Percentiles rank a stretch among this genome's conserved stretches.
Evolutionary conservation across 164 flowering plant genomes (phyloP).

Genomic region (Malania oleifera): DNA sequence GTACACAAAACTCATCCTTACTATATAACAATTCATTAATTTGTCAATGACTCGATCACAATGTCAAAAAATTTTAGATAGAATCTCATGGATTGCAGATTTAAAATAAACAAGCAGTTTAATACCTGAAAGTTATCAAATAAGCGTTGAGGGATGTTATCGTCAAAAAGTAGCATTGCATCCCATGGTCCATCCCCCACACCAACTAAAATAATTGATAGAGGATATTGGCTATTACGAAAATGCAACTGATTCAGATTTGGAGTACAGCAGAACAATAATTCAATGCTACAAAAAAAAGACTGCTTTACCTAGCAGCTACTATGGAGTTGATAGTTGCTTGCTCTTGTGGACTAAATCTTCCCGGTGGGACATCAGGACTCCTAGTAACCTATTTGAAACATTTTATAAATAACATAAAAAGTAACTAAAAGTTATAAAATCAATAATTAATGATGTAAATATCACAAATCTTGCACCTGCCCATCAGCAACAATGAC

Average conservation of each 20-base stretch:
- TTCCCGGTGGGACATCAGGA: constrained; percentile 47
- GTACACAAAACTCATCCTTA: background rate
- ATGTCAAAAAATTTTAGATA: background rate
- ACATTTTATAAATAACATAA: background rate
- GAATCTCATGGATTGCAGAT: background rate
- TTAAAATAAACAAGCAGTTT: background rate
- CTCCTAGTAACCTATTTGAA: constrained; percentile 54
- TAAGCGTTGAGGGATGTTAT: constrained; percentile 65
- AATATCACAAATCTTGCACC: constrained; percentile 29
- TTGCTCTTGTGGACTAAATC: constrained; percentile 70
- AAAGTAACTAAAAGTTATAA: background rate
- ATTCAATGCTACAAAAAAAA: background rate
- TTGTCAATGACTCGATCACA: background rate
- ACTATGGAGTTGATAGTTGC: constrained; percentile 70
- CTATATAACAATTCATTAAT: background rate
- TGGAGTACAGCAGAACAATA: background rate
- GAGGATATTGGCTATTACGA: constrained; percentile 59
- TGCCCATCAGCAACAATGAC: constrained; percentile 94
- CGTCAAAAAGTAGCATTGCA: constrained; percentile 77
- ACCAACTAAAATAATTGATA: constrained; percentile 82
- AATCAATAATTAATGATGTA: background rate
- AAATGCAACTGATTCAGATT: constrained; percentile 1
- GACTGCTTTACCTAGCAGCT: constrained; percentile 58
- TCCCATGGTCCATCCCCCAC: constrained; percentile 99
- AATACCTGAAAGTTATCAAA: constrained; percentile 90